These are phyloP conservation scores for Penicillium soppii DNA, from an alignment of 495 filamentous ascomycete genomes.

Conservation along the genomic window DNA sequence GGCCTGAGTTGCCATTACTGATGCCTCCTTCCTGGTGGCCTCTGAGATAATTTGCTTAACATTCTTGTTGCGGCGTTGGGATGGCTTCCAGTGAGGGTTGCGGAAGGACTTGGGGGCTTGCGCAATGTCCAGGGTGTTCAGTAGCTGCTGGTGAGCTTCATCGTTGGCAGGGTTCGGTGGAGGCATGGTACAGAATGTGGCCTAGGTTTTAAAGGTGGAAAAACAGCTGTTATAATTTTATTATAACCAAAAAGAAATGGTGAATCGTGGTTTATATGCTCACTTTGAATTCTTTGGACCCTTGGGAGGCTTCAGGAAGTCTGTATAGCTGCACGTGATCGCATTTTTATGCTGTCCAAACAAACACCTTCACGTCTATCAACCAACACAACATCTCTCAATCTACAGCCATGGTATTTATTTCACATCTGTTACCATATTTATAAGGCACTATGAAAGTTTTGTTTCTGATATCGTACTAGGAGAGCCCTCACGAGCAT, in stretches of 20 bases:
- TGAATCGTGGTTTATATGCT: too few relatives aligned
- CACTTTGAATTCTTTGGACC: too few relatives aligned
- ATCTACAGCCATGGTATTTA: slow-evolving; percentile 17
- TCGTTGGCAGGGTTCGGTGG: slow-evolving; percentile 44
- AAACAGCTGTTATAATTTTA: not conserved
- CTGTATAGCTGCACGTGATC: slow-evolving; percentile 28
- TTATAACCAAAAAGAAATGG: too few relatives aligned
- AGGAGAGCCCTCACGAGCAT: slow-evolving; percentile 98
- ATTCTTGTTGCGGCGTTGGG: slow-evolving; percentile 95
- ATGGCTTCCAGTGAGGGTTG: slow-evolving; percentile 82
- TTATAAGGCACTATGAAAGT: not conserved
- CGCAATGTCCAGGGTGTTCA: slow-evolving; percentile 87
- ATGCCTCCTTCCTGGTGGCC: slow-evolving; percentile 77
- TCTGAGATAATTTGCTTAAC: slow-evolving; percentile 97
- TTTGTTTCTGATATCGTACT: not conserved
- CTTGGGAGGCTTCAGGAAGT: slow-evolving; percentile 1
- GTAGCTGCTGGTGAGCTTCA: slow-evolving; percentile 57
- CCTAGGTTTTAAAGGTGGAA: not conserved
- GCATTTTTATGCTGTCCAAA: slow-evolving; percentile 10
- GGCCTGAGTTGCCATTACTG: slow-evolving; percentile 72
- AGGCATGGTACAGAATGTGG: slow-evolving; percentile 35
- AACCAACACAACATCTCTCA: not conserved
- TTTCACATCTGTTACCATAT: too few relatives aligned
- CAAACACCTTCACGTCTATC: slow-evolving; percentile 8
- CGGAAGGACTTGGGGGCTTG: slow-evolving; percentile 81